Base-by-base conservation (phyloP, 768 basidiomycete genomes). In the Psilocybe tampanensis region DNA sequence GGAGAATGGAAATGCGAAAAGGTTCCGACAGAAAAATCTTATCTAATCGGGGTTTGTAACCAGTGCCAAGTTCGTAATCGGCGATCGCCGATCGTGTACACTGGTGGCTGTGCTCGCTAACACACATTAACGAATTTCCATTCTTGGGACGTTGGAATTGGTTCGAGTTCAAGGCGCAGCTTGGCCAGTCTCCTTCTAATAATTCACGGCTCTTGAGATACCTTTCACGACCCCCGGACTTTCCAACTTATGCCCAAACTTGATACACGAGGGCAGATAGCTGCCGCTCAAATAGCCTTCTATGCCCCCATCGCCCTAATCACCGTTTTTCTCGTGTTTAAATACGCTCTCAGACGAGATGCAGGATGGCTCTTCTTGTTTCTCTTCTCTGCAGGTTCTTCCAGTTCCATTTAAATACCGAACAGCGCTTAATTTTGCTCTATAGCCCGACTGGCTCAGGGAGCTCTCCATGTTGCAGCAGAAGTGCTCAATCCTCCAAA, bases 301-400 rank as follows among this genome's bases (percentile, higher is more conserved):
- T 90, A 88, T 68, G 64, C 79, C 24, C 89, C 86, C 23, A 67
- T 89, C 63, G 67, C 81, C 19, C 58, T 74, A 50, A 51, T 86
- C 34, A 75, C 83, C 1, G 26, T 79, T 47, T 66, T 77, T 41
- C 68, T 87, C 45, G 70, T 78, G 47, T 64, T 77, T 48, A 82
- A 77, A 29, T 84, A 89, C 74, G 83, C 80, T 36, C 76, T 87
- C 61, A 69, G 81, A 55, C 75, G 79, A 42, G 80, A 86, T 67
- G 83, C 79, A 26, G 88, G 86, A 56, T 90, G 86, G 86, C 68
- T 89, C n/a, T 81, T 83, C 60, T 75, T 89, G n/a, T 74, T 82
- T 44, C 70, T 86, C 12, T 87, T 90, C 59, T 78, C 86, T 11
- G 59, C 80, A 43, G 69, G 87, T 86, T 59, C 66, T 29, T 12